Evolutionary conservation across 108 stramenopile genomes (phyloP), one percentile per base, ranked within the genome.

Genomic region (Fragilaria radians): DNA sequence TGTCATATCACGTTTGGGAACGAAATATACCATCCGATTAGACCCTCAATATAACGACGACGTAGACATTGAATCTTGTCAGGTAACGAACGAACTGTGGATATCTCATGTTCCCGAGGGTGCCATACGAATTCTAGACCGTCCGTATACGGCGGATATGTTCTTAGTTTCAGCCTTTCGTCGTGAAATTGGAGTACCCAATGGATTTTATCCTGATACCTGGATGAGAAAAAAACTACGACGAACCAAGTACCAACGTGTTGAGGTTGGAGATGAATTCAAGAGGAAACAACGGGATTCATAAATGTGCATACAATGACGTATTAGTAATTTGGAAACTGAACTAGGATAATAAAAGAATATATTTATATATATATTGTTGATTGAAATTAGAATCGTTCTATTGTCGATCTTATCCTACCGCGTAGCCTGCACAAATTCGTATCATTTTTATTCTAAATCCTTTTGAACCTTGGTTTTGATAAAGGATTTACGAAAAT

Each of bases 151-250:
- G 46, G 59, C 58, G 14, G 74, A 75, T 46, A 57, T 63, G 46
- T 72, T 63, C 47, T 23, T 71, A 17, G 24, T 53, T 27, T 36
- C 52, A 5, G 71, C 67, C 9, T 79, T 79, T 52, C 73, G 78
- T 1, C 70, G 72, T 45, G 73, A 74, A 53, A 68, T 77, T 47
- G 68, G 54, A 57, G 49, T 77, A 25, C 67, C 76, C 1, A 58
- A 66, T 42, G 71, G 71, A 5, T 71, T 77, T 26, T 52, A 26
- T 26, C 52, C 71, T 1, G 49, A 67, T 22, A 3, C 33, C 14
- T 66, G 66, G 65, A 67, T 32, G 31, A 63, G 63, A n/a, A 34
- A 42, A 42, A 42, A 42, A 42, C 14, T 42, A 14, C 36, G 36
- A 42, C 36, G 36, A 42, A 42, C 36, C 7, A 7, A 7, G 36